Evolutionary conservation across 495 filamentous ascomycete genomes (phyloP), one percentile per base, ranked within the genome.

Genomic region (Penicillium verhagenii): DNA sequence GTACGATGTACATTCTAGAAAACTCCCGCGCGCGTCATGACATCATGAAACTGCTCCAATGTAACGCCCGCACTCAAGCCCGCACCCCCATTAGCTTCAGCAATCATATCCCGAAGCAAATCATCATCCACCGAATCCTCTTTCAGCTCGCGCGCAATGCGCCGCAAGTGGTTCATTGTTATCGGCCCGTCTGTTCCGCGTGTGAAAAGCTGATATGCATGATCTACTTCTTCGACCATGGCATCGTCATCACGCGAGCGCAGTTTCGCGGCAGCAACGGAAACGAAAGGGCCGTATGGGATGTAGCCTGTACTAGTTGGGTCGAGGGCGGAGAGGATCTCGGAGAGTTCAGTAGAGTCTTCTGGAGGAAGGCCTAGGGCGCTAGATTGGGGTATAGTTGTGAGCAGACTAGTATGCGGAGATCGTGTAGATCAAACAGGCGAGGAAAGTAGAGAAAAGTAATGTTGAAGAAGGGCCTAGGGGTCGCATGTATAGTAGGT

Each of bases 71-170:
- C 79, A 25, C 78, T 79, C 8, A 92, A 77, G 11, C 87, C 87
- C 6, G 75, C 82, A 3, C 89, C 90, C 1, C 88, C 91, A 70
- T 92, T 96, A 57, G 91, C 94, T 77, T 97, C 94, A 35, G 88
- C 66, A 40, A 98, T 85, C 94, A 98, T 98, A 77, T 96, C 90
- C 71, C 78, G 81, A 59, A 98, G 71, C 66, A 96, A 61, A 19
- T 89, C 82, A 60, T 97, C 94, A 16, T 79, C 79, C 26, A 96
- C 85, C n/a, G 54, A 61, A 40, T 82, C 77, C 58, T 96, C 91
- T 68, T 89, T 86, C 63, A 98, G 69, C 55, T 90, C 83, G 61
- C 80, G 84, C 49, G 93, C 92, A 50, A 97, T 85, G 62, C 88
- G 78, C 68, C 80, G 83, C 67, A 98, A 72, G 66, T 93, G 83